Evolutionary conservation across 208 protist species (phyloP), one percentile per base, ranked within the genome.

Genomic region (Endotrypanum monterogeii): DNA sequence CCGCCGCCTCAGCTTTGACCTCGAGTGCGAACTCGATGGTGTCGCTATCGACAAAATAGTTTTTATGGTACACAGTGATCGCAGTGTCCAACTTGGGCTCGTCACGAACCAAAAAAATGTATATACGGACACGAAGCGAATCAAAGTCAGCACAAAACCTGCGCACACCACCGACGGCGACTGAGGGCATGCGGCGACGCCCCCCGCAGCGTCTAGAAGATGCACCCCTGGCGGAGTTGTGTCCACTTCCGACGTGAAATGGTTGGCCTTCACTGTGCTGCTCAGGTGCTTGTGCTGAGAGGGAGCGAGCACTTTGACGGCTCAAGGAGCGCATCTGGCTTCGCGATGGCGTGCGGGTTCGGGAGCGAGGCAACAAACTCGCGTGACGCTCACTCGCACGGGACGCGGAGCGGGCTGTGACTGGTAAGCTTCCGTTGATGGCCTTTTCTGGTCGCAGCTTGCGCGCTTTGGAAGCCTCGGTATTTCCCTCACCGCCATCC

Each of bases 121-220:
- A 91, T 61, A 95, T 83, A 50, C 90, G 90, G 9, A 90, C 66
- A 25, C 88, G 84, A 71, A 93, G 78, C 35, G 73, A 46, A 65
- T 93, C 87, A 62, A 86, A 91, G 60, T 80, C 65, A 4, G 85
- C 79, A 7, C n/a, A 30, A 44, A 83, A 76, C 54, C 57, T 74
- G 72, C 73, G 67, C 67, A 73, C 37, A 37, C 70, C 72, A 25
- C 66, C 66, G 12, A 55, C 54, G 1, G 35, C 35, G 51, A 74
- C 61, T 23, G 51, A 60, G 7, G 67, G 67, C 41, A 83, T 73
- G 39, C 83, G 76, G 61, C 65, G 80, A 20, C 80, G 84, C 25
- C 84, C 78, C 20, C 80, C 77, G 39, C 37, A 57, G 41, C 67
- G 62, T 18, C 28, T 28, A 2, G 68, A 65, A 25, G 67, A 28